A percentile compares a stretch with the other conserved stretches of the same genome.
Conservation (phyloP, 345 rosid species). For the Rhizophora mangle region DNA sequence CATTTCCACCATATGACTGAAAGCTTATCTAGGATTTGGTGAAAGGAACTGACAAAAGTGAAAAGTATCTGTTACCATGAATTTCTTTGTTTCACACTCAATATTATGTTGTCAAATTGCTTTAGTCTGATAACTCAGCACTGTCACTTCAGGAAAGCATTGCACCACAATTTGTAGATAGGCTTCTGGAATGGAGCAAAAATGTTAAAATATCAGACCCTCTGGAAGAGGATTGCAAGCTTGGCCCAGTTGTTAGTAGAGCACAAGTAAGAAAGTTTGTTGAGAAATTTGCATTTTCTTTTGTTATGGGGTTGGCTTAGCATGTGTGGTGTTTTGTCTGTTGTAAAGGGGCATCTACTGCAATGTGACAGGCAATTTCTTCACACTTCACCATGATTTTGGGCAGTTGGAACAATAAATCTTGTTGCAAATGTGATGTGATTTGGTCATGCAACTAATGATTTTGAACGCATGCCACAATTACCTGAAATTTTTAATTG, state of each 20-base stretch:
- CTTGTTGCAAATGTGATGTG: neutral
- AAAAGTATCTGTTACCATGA: neutral
- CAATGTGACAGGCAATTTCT: no score
- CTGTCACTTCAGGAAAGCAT: constrained; percentile 57
- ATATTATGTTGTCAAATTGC: neutral
- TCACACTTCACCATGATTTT: neutral
- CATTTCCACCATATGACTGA: no score
- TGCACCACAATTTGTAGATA: constrained; percentile 63
- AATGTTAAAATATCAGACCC: constrained; percentile 90
- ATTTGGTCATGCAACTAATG: constrained; percentile 2
- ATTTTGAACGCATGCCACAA: neutral
- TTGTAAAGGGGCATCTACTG: neutral
- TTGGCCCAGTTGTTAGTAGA: constrained; percentile 84
- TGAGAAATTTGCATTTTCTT: neutral
- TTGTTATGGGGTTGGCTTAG: neutral
- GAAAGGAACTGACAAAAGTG: neutral
- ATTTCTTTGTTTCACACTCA: neutral
- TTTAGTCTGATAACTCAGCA: neutral
- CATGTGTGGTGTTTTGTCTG: neutral
- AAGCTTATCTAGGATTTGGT: neutral
- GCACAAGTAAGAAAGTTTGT: constrained; percentile 60
- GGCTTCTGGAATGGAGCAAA: constrained; percentile 71
- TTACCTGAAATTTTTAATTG: neutral
- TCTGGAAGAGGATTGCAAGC: constrained; percentile 85
- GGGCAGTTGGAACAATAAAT: neutral